A percentile compares a stretch with the other conserved stretches of the same genome.
These are phyloP conservation scores for Elongisporangium senticosum DNA, from an alignment of 352 stramenopile species.

Conservation along the genomic window DNA sequence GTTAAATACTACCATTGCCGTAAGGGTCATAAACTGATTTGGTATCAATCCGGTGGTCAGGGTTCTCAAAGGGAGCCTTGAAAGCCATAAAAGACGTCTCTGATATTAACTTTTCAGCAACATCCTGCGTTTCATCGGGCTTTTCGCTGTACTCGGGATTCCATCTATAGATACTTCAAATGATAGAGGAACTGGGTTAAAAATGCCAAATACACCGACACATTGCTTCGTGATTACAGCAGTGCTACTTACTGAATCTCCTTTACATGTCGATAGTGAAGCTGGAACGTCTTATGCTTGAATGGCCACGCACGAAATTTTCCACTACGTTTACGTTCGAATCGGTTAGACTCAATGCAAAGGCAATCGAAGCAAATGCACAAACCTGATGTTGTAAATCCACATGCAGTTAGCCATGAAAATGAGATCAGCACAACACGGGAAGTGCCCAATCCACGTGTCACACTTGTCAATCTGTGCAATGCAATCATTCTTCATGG, in stretches of 20 bases:
- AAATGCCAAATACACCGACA: conserved; percentile 2
- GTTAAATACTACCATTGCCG: conserved; percentile 9
- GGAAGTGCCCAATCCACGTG: conserved; percentile 39
- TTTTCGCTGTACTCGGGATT: conserved; percentile 6
- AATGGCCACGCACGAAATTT: conserved; percentile 26
- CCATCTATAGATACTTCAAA: conserved; percentile 10
- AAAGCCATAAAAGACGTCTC: conserved; percentile 22
- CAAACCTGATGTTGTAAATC: conserved; percentile 30
- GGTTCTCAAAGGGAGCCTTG: conserved; percentile 11
- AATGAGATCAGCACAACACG: conserved; percentile 24
- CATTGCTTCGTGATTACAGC: conserved; percentile 1
- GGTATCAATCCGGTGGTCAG: conserved; percentile 10
- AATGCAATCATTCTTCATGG: conserved; percentile 10
- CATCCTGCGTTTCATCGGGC: conserved; percentile 5
- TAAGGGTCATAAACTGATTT: conserved; percentile 23
- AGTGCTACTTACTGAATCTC: conserved; percentile 17
- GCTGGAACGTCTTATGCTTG: conserved; percentile 16
- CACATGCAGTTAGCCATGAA: conserved; percentile 30
- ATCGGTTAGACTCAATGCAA: neutral
- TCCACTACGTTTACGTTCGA: conserved; percentile 3
- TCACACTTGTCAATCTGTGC: conserved; percentile 19
- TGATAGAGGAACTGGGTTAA: conserved; percentile 3
- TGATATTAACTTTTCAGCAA: conserved; percentile 17
- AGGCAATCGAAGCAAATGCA: neutral
- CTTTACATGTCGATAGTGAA: conserved; percentile 10